Base-by-base conservation (phyloP, 805 yeast species). In the Kodamaea hsintzibuensis region DNA sequence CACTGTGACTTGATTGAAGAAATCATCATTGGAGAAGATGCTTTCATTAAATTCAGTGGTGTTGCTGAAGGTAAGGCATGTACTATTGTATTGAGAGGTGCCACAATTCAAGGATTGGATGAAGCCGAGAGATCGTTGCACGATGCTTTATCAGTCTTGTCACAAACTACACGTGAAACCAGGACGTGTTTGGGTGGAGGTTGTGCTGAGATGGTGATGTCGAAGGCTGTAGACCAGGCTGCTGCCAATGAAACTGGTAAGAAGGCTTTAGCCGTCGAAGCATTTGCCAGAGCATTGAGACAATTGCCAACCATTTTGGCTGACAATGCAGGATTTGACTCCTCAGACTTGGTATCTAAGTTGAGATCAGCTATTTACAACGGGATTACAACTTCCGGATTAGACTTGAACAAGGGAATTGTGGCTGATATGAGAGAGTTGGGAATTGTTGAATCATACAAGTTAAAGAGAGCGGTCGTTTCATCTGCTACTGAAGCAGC, bases 401-500 rank as follows among this genome's bases (percentile, higher is more conserved):
- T 95, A 59, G 96, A 95, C 67, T 81, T 95, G 64, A 85, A 89
- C 67, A 79, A 79, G 42, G 99, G 99, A 57, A 77, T 71, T 44
- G 85, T 95, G 57, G 96, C 91, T 12, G 99, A 95, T 70, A 93
- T 95, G 96, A 83, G 96, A 70, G 95, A 91, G 57, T 73, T 86
- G 62, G 99, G 98, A 18, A 83, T 93, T 61, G 91, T 95, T 50
- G 99, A 95, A 75, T 86, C 96, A 59, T 95, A 81, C 74, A 93
- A 92, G 73, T 81, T 95, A 70, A 95, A 95, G 76, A 81, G 83
- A 59, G 96, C 98, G 1, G 99, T 96, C 13, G 98, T 95, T 14
- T 83, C 91, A 12, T 86, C 96, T 47, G 98, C 99, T 4, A 80
- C 96, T n/a, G 99, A 95, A 76, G 99, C 99, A 33, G 96, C 98